Conservation (phyloP, 306 rosid species). For the Fragaria vesca region DNA sequence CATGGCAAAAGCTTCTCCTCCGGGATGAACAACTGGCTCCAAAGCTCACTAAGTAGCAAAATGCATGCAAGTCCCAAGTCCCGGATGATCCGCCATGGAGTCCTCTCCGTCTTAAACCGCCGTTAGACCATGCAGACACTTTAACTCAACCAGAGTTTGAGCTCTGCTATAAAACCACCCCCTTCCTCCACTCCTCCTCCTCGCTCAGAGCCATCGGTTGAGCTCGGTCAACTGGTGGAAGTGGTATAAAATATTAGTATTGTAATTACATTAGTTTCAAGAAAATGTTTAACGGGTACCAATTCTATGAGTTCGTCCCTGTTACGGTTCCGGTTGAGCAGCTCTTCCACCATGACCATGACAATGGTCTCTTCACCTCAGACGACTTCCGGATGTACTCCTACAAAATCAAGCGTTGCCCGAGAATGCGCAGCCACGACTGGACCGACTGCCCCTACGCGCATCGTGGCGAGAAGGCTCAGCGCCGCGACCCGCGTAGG, state of each 20-base stretch:
- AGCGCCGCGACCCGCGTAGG: conserved; percentile 48
- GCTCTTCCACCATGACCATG: background rate
- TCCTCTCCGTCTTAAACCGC: background rate
- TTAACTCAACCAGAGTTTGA: background rate
- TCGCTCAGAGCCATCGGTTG: background rate
- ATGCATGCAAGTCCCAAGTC: conserved; percentile 19
- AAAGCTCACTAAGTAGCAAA: background rate
- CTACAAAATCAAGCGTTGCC: conserved; percentile 51
- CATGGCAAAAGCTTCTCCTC: conserved; percentile 10
- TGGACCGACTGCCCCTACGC: conserved; percentile 62
- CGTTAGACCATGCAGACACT: conserved; percentile 3
- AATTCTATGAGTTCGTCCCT: background rate
- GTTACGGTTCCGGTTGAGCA: background rate
- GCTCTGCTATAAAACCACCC: background rate
- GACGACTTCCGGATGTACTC: conserved; percentile 57
- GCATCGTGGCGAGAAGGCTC: conserved; percentile 56
- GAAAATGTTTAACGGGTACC: background rate
- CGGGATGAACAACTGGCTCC: conserved; percentile 32
- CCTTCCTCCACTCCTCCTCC: background rate
- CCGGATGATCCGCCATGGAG: background rate
- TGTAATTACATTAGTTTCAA: background rate
- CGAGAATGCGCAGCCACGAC: conserved; percentile 45
- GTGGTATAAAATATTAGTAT: background rate
- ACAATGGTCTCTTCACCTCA: conserved; percentile 32
- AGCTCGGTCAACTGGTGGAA: background rate